Evolutionary conservation across 2,329 filamentous ascomycete species (phyloP), one percentile per base, ranked within the genome.

Genomic region (Colletotrichum cuscutae): DNA sequence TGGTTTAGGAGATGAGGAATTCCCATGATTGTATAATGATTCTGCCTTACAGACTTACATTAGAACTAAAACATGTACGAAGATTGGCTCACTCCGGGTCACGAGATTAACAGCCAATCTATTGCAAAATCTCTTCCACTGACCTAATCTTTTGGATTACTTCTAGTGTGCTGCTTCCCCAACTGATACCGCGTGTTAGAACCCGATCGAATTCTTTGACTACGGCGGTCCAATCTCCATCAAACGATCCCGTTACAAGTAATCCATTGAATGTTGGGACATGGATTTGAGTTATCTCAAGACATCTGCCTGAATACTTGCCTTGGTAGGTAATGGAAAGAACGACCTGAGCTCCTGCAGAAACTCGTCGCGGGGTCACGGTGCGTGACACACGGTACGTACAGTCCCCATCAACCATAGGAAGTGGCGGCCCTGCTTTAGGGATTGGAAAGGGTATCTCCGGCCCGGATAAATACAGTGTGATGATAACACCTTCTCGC

Each of bases 1-100:
- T 87, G 85, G 15, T 83, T 80, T 58, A 85, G 86, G 5, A 93
- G 82, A 74, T 87, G 86, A 53, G 86, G 87, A 58, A 93, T 90
- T 0, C 91, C 91, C 91, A 93, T 87, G 24, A 59, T 74, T 5
- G 30, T 22, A 13, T 22, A 5, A 22, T 46, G 8, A 57, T n/a
- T 12, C 32, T 22, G 24, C 1, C 13, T 12, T 11, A 8, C 19
- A 13, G 52, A 26, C 49, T 64, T n/a, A n/a, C 13, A 26, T 26
- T 35, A 53, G 30, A 9, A 37, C 35, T 64, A 37, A 30, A 64
- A 35, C 4, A 11, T 6, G 13, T 30, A 24, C n/a, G 32, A 11
- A 19, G 9, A 19, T 12, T 15, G 9, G 35, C 7, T n/a, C 19
- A 7, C 4, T 32, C 37, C 2, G 15, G 13, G 22, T 19, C 5